A percentile compares a stretch with the other conserved stretches of the same genome.
Conservation (phyloP, 768 basidiomycete species). For the Asterophora parasitica region DNA sequence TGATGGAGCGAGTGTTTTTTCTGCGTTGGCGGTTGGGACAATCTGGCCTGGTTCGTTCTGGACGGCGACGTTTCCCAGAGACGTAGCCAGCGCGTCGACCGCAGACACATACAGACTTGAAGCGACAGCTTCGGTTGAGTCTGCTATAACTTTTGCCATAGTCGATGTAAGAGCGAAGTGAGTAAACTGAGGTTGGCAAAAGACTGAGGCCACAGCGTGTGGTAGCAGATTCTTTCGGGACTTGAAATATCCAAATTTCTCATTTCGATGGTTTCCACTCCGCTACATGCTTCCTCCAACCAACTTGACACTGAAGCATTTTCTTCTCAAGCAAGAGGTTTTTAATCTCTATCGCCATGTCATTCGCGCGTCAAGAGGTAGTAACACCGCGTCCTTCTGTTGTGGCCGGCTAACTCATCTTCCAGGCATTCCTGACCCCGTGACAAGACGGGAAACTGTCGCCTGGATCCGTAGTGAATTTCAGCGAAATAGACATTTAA, state of each 20-base stretch:
- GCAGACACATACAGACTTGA: conserved; percentile 8
- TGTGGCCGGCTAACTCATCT: conserved; percentile 5
- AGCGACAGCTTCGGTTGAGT: conserved; percentile 3
- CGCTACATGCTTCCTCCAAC: conserved; percentile 11
- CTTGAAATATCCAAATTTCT: conserved; percentile 29
- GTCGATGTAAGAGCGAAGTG: conserved; percentile 9
- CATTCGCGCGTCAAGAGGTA: conserved; percentile 68
- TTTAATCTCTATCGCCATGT: conserved; percentile 60
- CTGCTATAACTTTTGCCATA: conserved; percentile 14
- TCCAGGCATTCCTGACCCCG: conserved; percentile 58
- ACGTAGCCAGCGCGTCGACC: conserved; percentile 25
- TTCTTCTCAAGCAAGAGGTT: conserved; percentile 61
- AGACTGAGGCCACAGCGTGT: conserved; percentile 13
- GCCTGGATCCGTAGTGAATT: conserved; percentile 72
- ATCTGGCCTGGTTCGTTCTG: conserved; percentile 16
- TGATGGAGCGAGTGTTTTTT: conserved; percentile 27
- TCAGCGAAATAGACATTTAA: conserved; percentile 53
- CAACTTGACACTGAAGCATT: conserved; percentile 61
- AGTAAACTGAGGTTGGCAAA: conserved; percentile 4
- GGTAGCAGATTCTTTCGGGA: conserved; percentile 24
- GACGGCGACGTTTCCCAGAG: conserved; percentile 27
- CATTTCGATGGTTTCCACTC: conserved; percentile 15
- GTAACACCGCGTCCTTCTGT: conserved; percentile 1
- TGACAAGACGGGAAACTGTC: conserved; percentile 60
- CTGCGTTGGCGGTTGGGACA: conserved; percentile 15